Evolutionary conservation across 345 rosid species (phyloP).

Genomic region (Eucalyptus marginata): DNA sequence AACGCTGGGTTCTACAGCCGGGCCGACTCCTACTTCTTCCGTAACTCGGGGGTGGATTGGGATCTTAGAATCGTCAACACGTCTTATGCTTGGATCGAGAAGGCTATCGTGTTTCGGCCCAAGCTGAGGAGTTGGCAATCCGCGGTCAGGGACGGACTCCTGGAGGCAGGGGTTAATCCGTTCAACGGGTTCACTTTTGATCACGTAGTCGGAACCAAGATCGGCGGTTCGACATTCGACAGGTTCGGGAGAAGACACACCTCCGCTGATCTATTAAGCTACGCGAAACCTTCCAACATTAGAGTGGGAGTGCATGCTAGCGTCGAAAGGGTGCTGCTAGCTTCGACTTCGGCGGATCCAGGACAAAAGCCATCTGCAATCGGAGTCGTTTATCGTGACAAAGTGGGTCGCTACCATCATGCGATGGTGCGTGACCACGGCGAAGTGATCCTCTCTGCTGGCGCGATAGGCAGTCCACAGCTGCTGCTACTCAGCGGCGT

Average conservation of each 20-base stretch:
- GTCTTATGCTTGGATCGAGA: conserved; percentile 87
- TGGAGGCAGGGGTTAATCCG: conserved; percentile 80
- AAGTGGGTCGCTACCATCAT: conserved; percentile 55
- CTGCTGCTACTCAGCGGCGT: conserved; percentile 73
- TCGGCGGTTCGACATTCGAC: conserved; percentile 87
- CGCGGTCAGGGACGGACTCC: conserved; percentile 60
- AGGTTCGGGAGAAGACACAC: conserved; percentile 60
- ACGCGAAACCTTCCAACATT: conserved; percentile 45
- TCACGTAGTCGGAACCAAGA: conserved; percentile 76
- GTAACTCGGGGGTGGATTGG: conserved; percentile 48
- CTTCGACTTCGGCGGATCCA: conserved; percentile 20
- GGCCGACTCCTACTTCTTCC: conserved; percentile 53
- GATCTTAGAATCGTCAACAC: conserved; percentile 49
- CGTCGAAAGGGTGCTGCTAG: conserved; percentile 68
- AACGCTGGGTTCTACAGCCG: conserved; percentile 89
- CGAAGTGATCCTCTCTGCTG: conserved; percentile 73
- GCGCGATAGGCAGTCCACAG: conserved; percentile 88
- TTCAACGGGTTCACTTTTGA: conserved; percentile 58
- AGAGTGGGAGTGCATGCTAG: conserved; percentile 60
- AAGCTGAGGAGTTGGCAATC: conserved; percentile 77
- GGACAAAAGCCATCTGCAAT: conserved; percentile 27
- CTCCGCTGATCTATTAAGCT: conserved; percentile 72
- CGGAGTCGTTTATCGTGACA: conserved; percentile 74
- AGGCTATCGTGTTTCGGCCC: conserved; percentile 65
- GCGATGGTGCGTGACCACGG: conserved; percentile 69